A percentile compares a stretch with the other conserved stretches of the same genome.
Evolutionary conservation across 768 basidiomycete species (phyloP).

Genomic region (Melanogaster broomeanus): DNA sequence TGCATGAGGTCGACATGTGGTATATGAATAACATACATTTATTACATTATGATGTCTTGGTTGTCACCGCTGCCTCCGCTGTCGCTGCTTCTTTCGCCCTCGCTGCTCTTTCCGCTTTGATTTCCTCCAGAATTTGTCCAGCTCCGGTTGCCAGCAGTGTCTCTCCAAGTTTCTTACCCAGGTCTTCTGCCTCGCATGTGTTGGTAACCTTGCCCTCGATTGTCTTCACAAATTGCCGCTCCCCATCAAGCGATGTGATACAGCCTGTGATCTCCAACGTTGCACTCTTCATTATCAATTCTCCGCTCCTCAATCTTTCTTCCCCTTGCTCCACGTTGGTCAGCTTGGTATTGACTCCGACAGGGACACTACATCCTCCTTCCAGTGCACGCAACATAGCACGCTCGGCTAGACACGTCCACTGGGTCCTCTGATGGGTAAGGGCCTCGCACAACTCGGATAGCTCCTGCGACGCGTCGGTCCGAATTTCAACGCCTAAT

Average conservation of each 20-base stretch:
- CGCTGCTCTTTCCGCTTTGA: slow-evolving; percentile 64
- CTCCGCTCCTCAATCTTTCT: slow-evolving; percentile 34
- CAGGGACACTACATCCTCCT: slow-evolving; percentile 97
- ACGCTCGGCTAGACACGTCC: slow-evolving; percentile 81
- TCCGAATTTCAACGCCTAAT: slow-evolving; percentile 81
- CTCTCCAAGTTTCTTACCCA: slow-evolving; percentile 69
- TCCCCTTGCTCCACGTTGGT: slow-evolving; percentile 31
- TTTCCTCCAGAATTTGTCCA: slow-evolving; percentile 77
- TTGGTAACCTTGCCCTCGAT: slow-evolving; percentile 52
- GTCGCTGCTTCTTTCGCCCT: slow-evolving; percentile 44
- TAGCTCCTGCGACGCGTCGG: slow-evolving; percentile 58
- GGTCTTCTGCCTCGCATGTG: slow-evolving; percentile 60
- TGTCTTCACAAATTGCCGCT: slow-evolving; percentile 66
- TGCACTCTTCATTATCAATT: slow-evolving; percentile 30
- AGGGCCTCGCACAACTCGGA: slow-evolving; percentile 64
- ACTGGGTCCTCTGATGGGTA: slow-evolving; percentile 77
- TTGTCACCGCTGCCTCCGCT: slow-evolving; percentile 29
- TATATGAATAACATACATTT: no score
- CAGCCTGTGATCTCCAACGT: slow-evolving; percentile 71
- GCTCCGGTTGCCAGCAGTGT: slow-evolving; percentile 72
- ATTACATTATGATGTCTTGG: slow-evolving; percentile 5
- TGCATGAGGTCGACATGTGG: no score
- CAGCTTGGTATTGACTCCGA: slow-evolving; percentile 71
- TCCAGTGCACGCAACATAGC: slow-evolving; percentile 87
- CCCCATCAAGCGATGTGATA: slow-evolving; percentile 83